These are phyloP conservation scores for Cronartium quercuum DNA, from an alignment of 1,284 basidiomycete species.

Conservation along the genomic window DNA sequence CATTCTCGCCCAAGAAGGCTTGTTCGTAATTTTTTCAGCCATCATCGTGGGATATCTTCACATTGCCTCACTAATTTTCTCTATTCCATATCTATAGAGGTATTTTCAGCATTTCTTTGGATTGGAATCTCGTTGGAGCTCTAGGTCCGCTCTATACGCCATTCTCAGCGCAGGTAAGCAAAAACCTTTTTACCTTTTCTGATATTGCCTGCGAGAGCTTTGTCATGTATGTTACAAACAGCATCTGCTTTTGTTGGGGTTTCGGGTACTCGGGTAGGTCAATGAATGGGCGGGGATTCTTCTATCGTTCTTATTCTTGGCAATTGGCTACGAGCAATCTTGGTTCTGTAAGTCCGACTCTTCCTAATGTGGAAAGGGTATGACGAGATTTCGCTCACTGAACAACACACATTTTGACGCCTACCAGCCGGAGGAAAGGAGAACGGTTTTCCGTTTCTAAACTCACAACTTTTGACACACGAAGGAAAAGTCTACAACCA, in stretches of 20 bases:
- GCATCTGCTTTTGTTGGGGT: too few relatives aligned
- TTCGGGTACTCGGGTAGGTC: too few relatives aligned
- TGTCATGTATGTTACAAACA: background rate
- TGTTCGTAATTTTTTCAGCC: conserved; percentile 2
- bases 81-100: conserved; percentile 1
- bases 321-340: conserved; percentile 20
- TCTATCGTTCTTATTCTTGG: conserved; percentile 21
- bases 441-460: conserved; percentile 22
- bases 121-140: conserved; percentile 1
- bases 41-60: background rate
- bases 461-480: conserved; percentile 12
- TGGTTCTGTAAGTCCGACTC: conserved; percentile 29
- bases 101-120: conserved; percentile 30
- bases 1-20: conserved; percentile 28
- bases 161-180: conserved; percentile 18
- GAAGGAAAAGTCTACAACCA: conserved; percentile 23
- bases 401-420: too few relatives aligned
- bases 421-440: conserved; percentile 22
- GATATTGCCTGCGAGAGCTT: background rate
- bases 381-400: too few relatives aligned
- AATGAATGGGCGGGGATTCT: conserved; percentile 37
- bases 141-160: conserved; percentile 24
- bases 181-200: background rate
- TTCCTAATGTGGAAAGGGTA: background rate
- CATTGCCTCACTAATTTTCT: background rate